Base-by-base conservation (phyloP, 1,139 yeast genomes). In the Blastobotrys petasosporus region DNA sequence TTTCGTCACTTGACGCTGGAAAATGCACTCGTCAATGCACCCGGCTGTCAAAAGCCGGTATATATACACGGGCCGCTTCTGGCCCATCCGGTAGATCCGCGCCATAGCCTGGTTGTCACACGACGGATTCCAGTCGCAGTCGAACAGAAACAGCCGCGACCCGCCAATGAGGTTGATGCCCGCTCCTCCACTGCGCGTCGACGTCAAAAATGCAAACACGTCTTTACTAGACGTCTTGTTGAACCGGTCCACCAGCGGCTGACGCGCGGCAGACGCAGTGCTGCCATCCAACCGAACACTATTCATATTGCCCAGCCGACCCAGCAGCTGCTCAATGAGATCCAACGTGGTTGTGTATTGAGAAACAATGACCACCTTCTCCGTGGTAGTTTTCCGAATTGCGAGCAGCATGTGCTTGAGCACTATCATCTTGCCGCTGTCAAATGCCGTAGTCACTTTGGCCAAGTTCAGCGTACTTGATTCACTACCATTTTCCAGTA, bases 81-180 rank as follows among this genome's bases (percentile, higher is more conserved):
- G 98, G 0, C 98, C 98, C 62, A 92, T 97, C 54, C 99, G 71
- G 59, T 90, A 96, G 4, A 92, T 82, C 52, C 99, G 69, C 0
- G 97, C 95, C 95, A 92, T 87, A 0, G 97, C 95, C 63, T 92
- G 99, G 28, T 85, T 65, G 62, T 92, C 99, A 10, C 85, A 76
- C 0, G 97, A 79, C 0, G 98, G 98, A 54, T 94, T 92, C 95
- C 95, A 86, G 59, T 88, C 97, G 51, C 90, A 85, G 59, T 88
- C 97, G 58, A 85, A 85, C 20, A 92, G 66, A 2, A 92, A 74
- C 32, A 92, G 67, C 29, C 97, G 70, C 0, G 95, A 87, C 0
- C 95, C 98, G 1, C 98, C 98, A 29, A 86, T 75, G 33, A 92
- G 69, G 59, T 92, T 94, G 36, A 92, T 71, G 0, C 99, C 99